Base-by-base conservation (phyloP, 495 filamentous ascomycete genomes). In the Podospora pseudopauciseta region DNA sequence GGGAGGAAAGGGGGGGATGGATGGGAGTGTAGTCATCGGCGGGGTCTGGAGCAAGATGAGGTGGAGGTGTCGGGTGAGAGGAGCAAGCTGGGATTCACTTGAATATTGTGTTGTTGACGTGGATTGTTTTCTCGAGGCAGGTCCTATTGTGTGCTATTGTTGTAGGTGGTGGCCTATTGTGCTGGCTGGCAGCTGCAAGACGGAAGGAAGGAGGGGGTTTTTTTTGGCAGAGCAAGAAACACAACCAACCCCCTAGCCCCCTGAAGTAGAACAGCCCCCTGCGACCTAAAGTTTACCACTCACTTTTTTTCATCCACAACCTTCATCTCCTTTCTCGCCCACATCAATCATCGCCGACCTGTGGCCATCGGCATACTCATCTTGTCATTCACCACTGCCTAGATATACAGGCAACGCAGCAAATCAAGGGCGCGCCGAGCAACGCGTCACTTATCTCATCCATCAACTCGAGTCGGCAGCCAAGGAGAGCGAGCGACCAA, bases 401-500 rank as follows among this genome's bases (percentile, higher is more conserved):
- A 23, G 7, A 59, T 27, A 59, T 19, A 23, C 56, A 18, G 39
- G 39, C 39, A 49, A 16, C 39, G 5, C 5, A 61, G 15, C 11
- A 61, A 16, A 44, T 20, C 27, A 39, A 63, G 18, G n/a, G 56
- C 6, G 4, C 11, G 19, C 2, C 53, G 39, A 34, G 57, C 13
- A 39, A 53, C 66, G 27, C 66, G 59, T 67, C 66, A 32, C 66
- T 11, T 49, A 11, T 49, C 39, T 57, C 59, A 1, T 19, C 13
- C 26, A 16, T 16, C 23, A 23, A 54, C n/a, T 60, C 65, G 23
- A 57, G 65, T 56, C 57, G 23, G 49, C 32, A 57, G 58, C 23
- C 57, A 61, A 61, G 53, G 34, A 58, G 49, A 16, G 23, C 66
- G 26, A 65, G 23, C 63, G 28, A 63, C 44, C 54, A 57, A 39